Conservation (phyloP, 345 rosid species). For the Hevea brasiliensis region DNA sequence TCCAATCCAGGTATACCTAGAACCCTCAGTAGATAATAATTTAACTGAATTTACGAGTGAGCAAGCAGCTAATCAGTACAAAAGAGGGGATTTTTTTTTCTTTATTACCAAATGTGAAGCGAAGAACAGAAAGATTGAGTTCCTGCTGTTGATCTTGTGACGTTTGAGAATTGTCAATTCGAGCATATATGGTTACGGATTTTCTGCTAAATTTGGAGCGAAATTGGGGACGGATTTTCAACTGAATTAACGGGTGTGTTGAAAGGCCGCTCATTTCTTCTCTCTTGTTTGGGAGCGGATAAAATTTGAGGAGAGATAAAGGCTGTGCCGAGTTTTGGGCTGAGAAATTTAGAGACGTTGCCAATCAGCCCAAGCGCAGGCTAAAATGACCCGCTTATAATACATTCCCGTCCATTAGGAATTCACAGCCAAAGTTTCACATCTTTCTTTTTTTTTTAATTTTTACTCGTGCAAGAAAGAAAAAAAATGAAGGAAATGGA, state of each 20-base stretch:
- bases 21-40: not conserved
- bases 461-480: too few species aligned
- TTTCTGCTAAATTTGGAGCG: conserved; percentile 29
- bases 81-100: not conserved
- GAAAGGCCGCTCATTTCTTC: conserved; percentile 24
- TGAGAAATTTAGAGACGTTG: not conserved
- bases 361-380: not conserved
- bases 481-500: too few species aligned
- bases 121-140: conserved; percentile 82
- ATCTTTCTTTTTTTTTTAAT: too few species aligned
- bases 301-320: not conserved
- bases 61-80: not conserved
- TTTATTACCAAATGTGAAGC: conserved; percentile 69
- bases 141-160: conserved; percentile 43
- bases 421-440: too few species aligned
- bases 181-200: conserved; percentile 32
- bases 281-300: not conserved
- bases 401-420: too few species aligned
- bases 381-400: not conserved
- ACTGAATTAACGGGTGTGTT: conserved; percentile 28
- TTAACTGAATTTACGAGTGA: not conserved
- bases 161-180: conserved; percentile 37
- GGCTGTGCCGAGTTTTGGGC: not conserved
- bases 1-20: conserved; percentile 83
- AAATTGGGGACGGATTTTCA: conserved; percentile 19